Conservation (phyloP, 805 yeast species). For the Yamadazyma nakazawae region DNA sequence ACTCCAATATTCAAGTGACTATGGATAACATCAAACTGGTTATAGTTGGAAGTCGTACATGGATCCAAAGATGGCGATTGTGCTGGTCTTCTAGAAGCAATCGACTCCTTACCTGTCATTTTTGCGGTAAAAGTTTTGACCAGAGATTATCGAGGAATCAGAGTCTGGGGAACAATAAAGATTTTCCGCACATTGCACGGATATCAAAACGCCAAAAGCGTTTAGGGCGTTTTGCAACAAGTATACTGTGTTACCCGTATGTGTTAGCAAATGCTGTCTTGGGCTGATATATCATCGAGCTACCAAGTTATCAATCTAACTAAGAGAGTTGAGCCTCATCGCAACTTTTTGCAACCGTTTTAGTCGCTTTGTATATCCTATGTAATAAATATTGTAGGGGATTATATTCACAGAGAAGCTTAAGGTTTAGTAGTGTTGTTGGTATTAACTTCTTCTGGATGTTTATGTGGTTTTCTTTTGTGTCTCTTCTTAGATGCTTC, state of each 20-base stretch:
- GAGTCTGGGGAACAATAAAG: too few relatives aligned
- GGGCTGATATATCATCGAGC: too few relatives aligned
- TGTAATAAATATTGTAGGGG: neutral
- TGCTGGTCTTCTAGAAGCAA: constrained; percentile 10
- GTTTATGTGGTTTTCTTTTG: constrained; percentile 21
- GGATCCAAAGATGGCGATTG: constrained; percentile 20
- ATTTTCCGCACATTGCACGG: too few relatives aligned
- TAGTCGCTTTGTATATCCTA: too few relatives aligned
- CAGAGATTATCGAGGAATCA: too few relatives aligned
- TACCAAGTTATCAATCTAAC: too few relatives aligned
- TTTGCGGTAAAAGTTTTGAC: neutral
- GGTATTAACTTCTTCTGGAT: neutral
- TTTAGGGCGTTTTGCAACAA: too few relatives aligned
- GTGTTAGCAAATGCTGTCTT: too few relatives aligned
- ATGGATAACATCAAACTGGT: constrained; percentile 18
- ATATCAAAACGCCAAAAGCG: too few relatives aligned
- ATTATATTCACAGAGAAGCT: neutral
- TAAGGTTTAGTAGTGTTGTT: neutral
- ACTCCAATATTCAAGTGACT: constrained; percentile 22
- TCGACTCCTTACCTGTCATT: constrained; percentile 11
- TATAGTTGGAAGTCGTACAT: constrained; percentile 29
- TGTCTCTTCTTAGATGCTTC: constrained; percentile 43
- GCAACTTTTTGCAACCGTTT: too few relatives aligned
- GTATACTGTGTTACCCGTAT: too few relatives aligned
- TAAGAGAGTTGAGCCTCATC: too few relatives aligned